Base-by-base conservation (phyloP, 257 asterid species). In the Mitragyna speciosa region DNA sequence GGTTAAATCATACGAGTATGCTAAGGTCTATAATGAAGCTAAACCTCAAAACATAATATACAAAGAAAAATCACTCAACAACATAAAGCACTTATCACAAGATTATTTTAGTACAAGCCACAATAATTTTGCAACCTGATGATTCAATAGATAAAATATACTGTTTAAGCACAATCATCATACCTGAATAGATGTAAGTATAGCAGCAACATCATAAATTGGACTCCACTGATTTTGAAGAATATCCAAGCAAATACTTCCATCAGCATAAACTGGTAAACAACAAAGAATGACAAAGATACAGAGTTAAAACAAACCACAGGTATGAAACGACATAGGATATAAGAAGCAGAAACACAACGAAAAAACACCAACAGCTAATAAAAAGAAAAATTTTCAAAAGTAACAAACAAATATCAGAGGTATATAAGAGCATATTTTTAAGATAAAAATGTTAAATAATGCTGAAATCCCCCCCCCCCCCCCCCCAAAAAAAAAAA, bases 221-320 rank as follows among this genome's bases (percentile, higher is more conserved):
- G 98, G 98, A 83, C 98, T 94, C 98, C 98, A 94, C 74, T 93
- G 98, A 73, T 93, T 93, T 89, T 93, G 98, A 90, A 93, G 86
- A 77, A 93, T 93, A 83, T 94, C 97, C 91, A 94, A 80, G 90
- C 98, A 94, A 77, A 94, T 94, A 83, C 98, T 94, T 79, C 98
- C 98, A 85, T 92, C 98, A 52, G 98, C 98, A 87, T 94, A 94
- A 86, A 94, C 98, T 94, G 89, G 76, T 61, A 59, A 82, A 72
- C 49, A 36, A 48, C 39, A 28, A 65, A 59, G 52, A 82, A 70
- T 72, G 36, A 15, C 26, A 80, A 59, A 72, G 66, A 59, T 39
- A 65, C 20, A 75, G 61, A 65, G 73, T 20, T 52, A 5, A 65
- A 24, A 33, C 36, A 71, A 33, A 47, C 49, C 66, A 61, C 68